A percentile compares a stretch with the other conserved stretches of the same genome.
Conservation (phyloP, 1,139 yeast genomes). For the Hyphopichia khmerensis region DNA sequence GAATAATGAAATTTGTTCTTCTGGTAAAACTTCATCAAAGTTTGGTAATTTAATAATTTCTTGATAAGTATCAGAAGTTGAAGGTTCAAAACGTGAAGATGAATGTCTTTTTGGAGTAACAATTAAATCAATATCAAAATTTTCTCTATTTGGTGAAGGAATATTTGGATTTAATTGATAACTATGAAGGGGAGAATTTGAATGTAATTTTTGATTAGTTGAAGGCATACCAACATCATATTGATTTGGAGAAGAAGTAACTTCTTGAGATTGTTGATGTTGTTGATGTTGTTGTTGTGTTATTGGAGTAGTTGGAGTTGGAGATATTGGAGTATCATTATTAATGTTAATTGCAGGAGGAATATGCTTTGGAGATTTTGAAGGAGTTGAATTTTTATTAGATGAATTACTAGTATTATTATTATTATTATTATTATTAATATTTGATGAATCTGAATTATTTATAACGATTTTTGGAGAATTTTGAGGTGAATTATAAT, state of each 20-base stretch:
- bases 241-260: constrained; percentile 1
- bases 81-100: constrained; percentile 87
- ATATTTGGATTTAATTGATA: constrained; percentile 41
- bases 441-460: constrained; percentile 9
- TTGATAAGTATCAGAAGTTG: constrained; percentile 56
- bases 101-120: constrained; percentile 87
- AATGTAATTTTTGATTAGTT: constrained; percentile 4
- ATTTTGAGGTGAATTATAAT: constrained; percentile 1
- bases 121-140: constrained; percentile 46
- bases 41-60: constrained; percentile 81
- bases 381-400: constrained; percentile 9
- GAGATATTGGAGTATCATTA: constrained; percentile 25
- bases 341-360: constrained; percentile 10
- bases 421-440: no score
- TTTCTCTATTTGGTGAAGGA: constrained; percentile 43
- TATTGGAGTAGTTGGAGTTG: constrained; percentile 34
- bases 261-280: background rate
- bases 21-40: constrained; percentile 88
- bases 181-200: constrained; percentile 15
- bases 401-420: no score
- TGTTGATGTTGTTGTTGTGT: constrained; percentile 1
- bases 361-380: constrained; percentile 1
- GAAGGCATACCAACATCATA: constrained; percentile 5
- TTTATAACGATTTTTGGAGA: constrained; percentile 29
- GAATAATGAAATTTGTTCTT: constrained; percentile 79